These are phyloP conservation scores for Conidiobolus incongruus DNA, from an alignment of 371 early-diverging fungal species.

Conservation along the genomic window DNA sequence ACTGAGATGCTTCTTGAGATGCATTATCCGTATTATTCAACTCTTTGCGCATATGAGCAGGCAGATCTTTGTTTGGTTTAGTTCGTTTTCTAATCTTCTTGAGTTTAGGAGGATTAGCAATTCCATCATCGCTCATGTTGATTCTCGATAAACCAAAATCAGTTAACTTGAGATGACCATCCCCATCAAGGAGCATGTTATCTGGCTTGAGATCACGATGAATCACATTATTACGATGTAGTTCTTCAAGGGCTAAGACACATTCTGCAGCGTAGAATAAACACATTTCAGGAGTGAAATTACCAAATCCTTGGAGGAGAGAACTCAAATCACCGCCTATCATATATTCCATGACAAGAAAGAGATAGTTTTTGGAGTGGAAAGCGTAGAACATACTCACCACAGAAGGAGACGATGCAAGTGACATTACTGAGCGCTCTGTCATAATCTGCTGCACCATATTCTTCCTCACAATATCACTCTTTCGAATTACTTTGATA, in stretches of 20 bases:
- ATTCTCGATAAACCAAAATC: conserved; percentile 85
- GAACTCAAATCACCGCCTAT: conserved; percentile 92
- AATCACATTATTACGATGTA: conserved; percentile 53
- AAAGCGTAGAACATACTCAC: conserved; percentile 81
- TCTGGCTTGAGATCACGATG: conserved; percentile 74
- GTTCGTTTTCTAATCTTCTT: conserved; percentile 1
- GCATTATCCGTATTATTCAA: not conserved
- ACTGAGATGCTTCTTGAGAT: not conserved
- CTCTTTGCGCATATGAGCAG: conserved; percentile 7
- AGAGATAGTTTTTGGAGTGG: conserved; percentile 71
- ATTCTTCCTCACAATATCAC: conserved; percentile 78
- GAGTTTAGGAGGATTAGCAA: conserved; percentile 1
- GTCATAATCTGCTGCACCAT: conserved; percentile 84
- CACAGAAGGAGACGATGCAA: conserved; percentile 76
- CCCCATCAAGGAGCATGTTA: conserved; percentile 53
- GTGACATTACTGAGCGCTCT: conserved; percentile 66
- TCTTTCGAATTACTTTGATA: conserved; percentile 77
- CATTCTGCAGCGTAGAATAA: conserved; percentile 80
- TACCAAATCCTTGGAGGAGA: conserved; percentile 44
- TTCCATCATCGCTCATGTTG: conserved; percentile 12
- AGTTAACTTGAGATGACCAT: conserved; percentile 73
- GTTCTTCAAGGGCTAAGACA: conserved; percentile 64
- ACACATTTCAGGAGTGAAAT: conserved; percentile 63
- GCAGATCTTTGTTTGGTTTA: conserved; percentile 7
- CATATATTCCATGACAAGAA: conserved; percentile 81